These are phyloP conservation scores for Aspergillus fischeri DNA, from an alignment of 2,329 filamentous ascomycete species.

Conservation along the genomic window DNA sequence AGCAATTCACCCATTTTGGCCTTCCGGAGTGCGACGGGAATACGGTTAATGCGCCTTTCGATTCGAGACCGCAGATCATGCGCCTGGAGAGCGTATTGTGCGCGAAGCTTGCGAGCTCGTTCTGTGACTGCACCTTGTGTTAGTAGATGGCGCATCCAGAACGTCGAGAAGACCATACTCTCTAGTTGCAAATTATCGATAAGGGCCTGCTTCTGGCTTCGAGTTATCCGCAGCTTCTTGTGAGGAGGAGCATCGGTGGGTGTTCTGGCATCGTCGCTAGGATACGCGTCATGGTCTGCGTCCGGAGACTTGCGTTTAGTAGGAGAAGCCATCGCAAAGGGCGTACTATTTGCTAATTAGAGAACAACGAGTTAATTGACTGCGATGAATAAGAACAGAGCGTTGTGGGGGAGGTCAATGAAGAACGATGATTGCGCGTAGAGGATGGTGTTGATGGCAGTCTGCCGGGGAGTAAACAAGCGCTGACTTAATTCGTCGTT, in stretches of 20 bases:
- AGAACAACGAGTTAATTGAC: not conserved
- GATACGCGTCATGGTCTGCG: slow-evolving; percentile 22
- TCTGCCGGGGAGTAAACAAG: slow-evolving; percentile 37
- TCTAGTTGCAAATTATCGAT: slow-evolving; percentile 89
- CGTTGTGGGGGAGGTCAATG: slow-evolving; percentile 1
- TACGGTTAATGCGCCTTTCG: slow-evolving; percentile 89
- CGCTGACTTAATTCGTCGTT: slow-evolving; percentile 24
- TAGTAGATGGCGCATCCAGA: slow-evolving; percentile 1
- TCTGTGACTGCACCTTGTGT: slow-evolving; percentile 66
- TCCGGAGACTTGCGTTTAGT: slow-evolving; percentile 41
- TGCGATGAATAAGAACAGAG: not conserved
- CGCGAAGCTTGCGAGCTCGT: slow-evolving; percentile 78
- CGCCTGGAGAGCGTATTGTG: slow-evolving; percentile 84
- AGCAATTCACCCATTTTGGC: slow-evolving; percentile 78
- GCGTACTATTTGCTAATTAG: not conserved
- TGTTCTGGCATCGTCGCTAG: slow-evolving; percentile 48
- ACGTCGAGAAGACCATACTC: slow-evolving; percentile 51
- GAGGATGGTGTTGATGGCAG: slow-evolving; percentile 15
- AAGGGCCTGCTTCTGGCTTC: slow-evolving; percentile 75
- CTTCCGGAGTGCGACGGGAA: slow-evolving; percentile 73
- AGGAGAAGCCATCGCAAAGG: slow-evolving; percentile 33
- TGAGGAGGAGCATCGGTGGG: slow-evolving; percentile 57
- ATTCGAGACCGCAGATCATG: slow-evolving; percentile 80
- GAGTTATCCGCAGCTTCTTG: slow-evolving; percentile 60
- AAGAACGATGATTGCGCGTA: slow-evolving; percentile 5